Percentiles rank a stretch among this genome's conserved stretches.
These are phyloP conservation scores for Coemansia sp. DNA, from an alignment of 192 early-diverging fungal genomes.

Conservation along the genomic window DNA sequence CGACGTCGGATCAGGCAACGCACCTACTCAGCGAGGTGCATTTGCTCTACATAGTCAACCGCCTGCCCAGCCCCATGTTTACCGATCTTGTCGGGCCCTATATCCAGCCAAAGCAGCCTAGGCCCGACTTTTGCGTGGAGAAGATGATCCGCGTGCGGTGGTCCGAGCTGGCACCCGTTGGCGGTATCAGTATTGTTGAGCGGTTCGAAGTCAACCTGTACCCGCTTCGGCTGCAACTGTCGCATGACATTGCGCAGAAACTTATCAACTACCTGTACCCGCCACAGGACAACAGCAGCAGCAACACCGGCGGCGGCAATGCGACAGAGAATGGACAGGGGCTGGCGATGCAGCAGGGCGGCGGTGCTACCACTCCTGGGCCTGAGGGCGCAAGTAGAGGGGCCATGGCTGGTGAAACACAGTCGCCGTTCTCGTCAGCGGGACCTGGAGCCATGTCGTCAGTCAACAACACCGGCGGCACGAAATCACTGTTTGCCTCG, in stretches of 20 bases:
- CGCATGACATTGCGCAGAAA: slow-evolving; percentile 81
- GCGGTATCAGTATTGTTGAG: slow-evolving; percentile 87
- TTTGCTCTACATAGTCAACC: slow-evolving; percentile 67
- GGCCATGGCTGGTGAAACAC: not conserved
- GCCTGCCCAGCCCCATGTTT: slow-evolving; percentile 58
- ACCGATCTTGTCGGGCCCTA: slow-evolving; percentile 62
- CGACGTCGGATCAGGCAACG: slow-evolving; percentile 82
- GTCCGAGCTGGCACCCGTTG: slow-evolving; percentile 79
- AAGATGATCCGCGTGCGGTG: slow-evolving; percentile 89
- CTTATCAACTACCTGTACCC: slow-evolving; percentile 85
- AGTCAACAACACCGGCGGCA: not conserved
- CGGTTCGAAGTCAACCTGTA: slow-evolving; percentile 86
- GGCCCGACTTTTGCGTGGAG: slow-evolving; percentile 72
- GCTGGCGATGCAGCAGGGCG: slow-evolving; percentile 10
- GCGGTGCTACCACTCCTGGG: not conserved
- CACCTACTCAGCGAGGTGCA: slow-evolving; percentile 75
- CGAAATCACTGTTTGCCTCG: slow-evolving; percentile 19
- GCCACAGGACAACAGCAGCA: slow-evolving; percentile 29
- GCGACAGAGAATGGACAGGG: too few species aligned
- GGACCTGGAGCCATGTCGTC: not conserved
- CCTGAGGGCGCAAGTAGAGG: not conserved
- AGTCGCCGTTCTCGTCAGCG: not conserved
- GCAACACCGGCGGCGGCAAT: too few species aligned
- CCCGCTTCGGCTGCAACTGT: slow-evolving; percentile 80
- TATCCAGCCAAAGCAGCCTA: slow-evolving; percentile 54